Conservation (phyloP, 805 yeast genomes). For the Candida ponderosae region DNA sequence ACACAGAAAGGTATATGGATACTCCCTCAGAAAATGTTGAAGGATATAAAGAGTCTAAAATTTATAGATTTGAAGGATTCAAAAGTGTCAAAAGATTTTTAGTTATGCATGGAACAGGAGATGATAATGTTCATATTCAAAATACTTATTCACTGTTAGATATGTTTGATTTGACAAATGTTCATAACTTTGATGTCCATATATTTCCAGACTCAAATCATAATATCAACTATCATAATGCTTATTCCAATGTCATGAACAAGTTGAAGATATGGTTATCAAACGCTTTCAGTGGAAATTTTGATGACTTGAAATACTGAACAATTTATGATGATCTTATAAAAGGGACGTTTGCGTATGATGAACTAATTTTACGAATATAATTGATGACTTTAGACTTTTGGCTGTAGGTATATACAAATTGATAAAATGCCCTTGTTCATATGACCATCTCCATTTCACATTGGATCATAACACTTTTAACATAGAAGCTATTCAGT, state of each 20-base stretch:
- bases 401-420: not conserved
- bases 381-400: not conserved
- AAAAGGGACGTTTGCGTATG: too few species aligned
- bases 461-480: too few species aligned
- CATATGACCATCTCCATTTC: too few species aligned
- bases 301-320: slow-evolving; percentile 10
- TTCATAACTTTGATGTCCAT: slow-evolving; percentile 79
- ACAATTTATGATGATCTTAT: not conserved
- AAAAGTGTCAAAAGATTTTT: slow-evolving; percentile 46
- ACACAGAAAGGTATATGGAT: slow-evolving; percentile 73
- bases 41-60: slow-evolving; percentile 41
- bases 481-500: too few species aligned
- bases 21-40: slow-evolving; percentile 38
- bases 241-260: slow-evolving; percentile 63
- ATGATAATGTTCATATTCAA: slow-evolving; percentile 77
- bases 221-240: slow-evolving; percentile 71
- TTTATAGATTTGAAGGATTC: slow-evolving; percentile 35
- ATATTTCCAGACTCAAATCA: slow-evolving; percentile 94
- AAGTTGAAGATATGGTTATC: slow-evolving; percentile 63
- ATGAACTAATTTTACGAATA: too few species aligned
- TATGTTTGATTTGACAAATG: slow-evolving; percentile 37
- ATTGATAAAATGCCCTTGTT: not conserved
- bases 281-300: slow-evolving; percentile 43
- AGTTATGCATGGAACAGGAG: slow-evolving; percentile 78
- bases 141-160: slow-evolving; percentile 59